phyloP scores from a whole-genome alignment of 2,329 filamentous ascomycete genomes.

The Biscogniauxia sp. region DNA sequence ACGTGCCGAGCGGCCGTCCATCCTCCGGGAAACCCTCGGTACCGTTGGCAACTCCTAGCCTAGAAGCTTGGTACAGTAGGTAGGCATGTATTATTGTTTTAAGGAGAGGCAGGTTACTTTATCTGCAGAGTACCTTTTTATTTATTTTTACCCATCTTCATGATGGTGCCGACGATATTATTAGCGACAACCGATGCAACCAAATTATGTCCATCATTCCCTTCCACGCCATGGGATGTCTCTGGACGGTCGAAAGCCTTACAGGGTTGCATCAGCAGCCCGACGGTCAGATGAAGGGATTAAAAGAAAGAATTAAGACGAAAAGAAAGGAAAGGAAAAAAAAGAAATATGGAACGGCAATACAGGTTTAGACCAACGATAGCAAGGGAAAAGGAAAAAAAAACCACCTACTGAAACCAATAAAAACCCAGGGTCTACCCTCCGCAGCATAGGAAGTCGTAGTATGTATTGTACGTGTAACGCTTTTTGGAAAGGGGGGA shows the following conservation, averaged over 20 bases:
- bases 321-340: background rate
- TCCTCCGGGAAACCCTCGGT: constrained; percentile 16
- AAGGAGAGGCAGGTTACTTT: background rate
- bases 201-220: no score
- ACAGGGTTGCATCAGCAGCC: background rate
- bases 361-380: background rate
- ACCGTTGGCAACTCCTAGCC: no score
- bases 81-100: constrained; percentile 3
- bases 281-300: background rate
- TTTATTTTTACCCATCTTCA: background rate
- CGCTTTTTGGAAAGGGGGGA: no score
- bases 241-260: background rate
- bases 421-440: background rate
- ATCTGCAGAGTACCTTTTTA: background rate
- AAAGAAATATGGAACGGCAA: background rate
- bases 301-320: background rate
- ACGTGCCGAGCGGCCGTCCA: constrained; percentile 18
- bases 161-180: background rate
- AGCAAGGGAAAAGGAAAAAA: background rate
- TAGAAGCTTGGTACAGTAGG: no score
- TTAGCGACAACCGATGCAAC: background rate
- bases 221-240: background rate
- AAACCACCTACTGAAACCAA: background rate
- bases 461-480: background rate
- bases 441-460: background rate